Percentiles rank a stretch among this genome's conserved stretches.
Evolutionary conservation across 2,329 filamentous ascomycete species (phyloP).

Genomic region (Cercospora sp.): DNA sequence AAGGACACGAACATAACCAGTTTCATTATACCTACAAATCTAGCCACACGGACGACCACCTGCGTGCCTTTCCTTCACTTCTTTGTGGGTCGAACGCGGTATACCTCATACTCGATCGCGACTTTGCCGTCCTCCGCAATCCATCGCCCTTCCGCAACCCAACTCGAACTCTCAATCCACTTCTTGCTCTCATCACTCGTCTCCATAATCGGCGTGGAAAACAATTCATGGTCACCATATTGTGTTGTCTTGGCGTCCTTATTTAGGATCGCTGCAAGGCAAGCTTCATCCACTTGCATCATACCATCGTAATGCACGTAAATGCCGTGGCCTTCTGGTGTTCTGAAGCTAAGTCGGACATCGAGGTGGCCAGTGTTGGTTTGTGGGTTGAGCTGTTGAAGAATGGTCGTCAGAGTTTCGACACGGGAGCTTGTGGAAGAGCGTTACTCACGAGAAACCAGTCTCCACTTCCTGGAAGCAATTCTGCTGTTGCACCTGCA

Average conservation of each 20-base stretch:
- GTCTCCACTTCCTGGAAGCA: constrained; percentile 12
- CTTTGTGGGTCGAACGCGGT: constrained; percentile 3
- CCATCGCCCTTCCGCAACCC: constrained; percentile 16
- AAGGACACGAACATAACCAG: too few relatives aligned
- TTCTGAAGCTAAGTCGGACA: constrained; percentile 14
- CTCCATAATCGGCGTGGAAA: constrained; percentile 14
- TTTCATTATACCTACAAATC: too few relatives aligned
- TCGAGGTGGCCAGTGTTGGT: constrained; percentile 11
- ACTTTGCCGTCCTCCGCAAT: constrained; percentile 2
- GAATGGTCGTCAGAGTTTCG: too few relatives aligned
- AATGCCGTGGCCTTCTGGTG: background rate
- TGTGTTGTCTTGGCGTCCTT: constrained; percentile 13
- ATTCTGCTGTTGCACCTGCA: background rate
- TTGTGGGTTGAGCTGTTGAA: constrained; percentile 8
- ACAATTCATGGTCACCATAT: constrained; percentile 17
- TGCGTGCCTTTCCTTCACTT: background rate
- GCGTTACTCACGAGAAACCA: too few relatives aligned
- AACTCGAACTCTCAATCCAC: constrained; percentile 14
- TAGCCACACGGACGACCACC: too few relatives aligned
- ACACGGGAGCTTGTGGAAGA: too few relatives aligned
- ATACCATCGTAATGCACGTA: constrained; percentile 14
- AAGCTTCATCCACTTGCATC: constrained; percentile 12
- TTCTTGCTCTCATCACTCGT: constrained; percentile 10
- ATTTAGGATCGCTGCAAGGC: background rate
- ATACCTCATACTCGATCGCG: constrained; percentile 15